These are phyloP conservation scores for Pseudonitzschia multistriata DNA, from an alignment of 108 stramenopile genomes.

Conservation along the genomic window DNA sequence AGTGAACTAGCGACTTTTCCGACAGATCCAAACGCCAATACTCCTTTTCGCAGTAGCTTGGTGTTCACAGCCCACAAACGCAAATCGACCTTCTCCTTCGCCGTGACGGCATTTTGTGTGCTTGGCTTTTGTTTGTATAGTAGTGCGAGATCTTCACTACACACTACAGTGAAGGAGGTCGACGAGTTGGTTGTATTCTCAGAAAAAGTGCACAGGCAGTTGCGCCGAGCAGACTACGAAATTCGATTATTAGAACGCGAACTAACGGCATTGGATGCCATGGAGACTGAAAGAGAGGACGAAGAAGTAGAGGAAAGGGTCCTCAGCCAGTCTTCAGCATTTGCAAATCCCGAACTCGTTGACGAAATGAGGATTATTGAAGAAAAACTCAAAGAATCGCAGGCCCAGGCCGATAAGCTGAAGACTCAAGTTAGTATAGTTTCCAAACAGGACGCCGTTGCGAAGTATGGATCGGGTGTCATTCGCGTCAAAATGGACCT, in stretches of 20 bases:
- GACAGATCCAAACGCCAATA: background rate
- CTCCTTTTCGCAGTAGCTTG: background rate
- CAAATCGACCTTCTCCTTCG: conserved; percentile 33
- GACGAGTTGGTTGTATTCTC: conserved; percentile 30
- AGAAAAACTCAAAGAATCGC: conserved; percentile 27
- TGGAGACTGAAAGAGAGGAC: conserved; percentile 29
- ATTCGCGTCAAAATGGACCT: conserved; percentile 70
- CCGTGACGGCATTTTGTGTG: conserved; percentile 24
- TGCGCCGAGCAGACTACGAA: conserved; percentile 20
- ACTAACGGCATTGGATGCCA: conserved; percentile 30
- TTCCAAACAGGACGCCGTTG: conserved; percentile 27
- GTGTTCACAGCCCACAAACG: conserved; percentile 34
- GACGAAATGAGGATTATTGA: conserved; percentile 28
- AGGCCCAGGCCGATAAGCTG: conserved; percentile 26
- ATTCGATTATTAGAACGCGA: conserved; percentile 27
- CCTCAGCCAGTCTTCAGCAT: conserved; percentile 20
- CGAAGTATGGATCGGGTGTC: conserved; percentile 54
- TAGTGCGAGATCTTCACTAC: conserved; percentile 24
- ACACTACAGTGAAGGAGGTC: conserved; percentile 17
- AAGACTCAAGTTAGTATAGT: conserved; percentile 31
- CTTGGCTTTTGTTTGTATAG: conserved; percentile 25
- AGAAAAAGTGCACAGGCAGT: conserved; percentile 19
- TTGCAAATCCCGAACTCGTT: conserved; percentile 29
- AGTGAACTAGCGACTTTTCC: background rate
- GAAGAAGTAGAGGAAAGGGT: conserved; percentile 21